Base-by-base conservation (phyloP, 1,139 yeast species). In the Hyphopichia fennica region DNA sequence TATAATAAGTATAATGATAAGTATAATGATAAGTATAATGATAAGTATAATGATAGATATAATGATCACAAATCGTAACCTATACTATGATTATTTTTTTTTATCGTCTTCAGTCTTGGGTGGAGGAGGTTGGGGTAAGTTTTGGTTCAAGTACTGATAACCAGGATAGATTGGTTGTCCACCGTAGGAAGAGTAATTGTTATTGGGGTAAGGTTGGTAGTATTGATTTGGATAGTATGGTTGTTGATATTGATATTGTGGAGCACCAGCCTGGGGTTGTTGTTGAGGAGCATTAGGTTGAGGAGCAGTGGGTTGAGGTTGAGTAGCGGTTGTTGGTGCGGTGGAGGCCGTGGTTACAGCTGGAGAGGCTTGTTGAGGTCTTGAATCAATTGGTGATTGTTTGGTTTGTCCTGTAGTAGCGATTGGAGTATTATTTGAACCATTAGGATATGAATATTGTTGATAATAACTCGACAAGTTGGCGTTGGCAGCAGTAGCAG, bases 221-320 rank as follows among this genome's bases (percentile, higher is more conserved):
- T 56, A 56, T 46, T 56, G 63, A 41, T 51, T 53, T 36, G 61
- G 51, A 44, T 56, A 58, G 35, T 55, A 54, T 13, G 59, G 62
- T 45, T 57, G 62, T 42, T 50, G 56, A 46, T 56, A 58, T 20
- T 57, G 56, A 43, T 56, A 50, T 34, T 40, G 43, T 15, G 22
- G 38, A 15, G 19, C 22, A 22, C 23, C n/a, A 43, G 4, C 51
- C 43, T 18, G 45, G 40, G 20, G 50, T 33, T 10, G 45, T 16
- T 39, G 51, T 47, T 31, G 45, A 39, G 31, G 41, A 27, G 14
- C 32, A 43, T 27, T 45, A 30, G 39, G 47, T 41, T 19, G 44
- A 34, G 17, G 50, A 38, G 23, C 30, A 11, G 25, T 44, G 40
- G 30, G 8, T 34, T 13, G 19, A 17, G 6, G 29, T 22, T 6